These are phyloP conservation scores for Endotrypanum monterogeii DNA, from an alignment of 208 protist genomes.

Conservation along the genomic window DNA sequence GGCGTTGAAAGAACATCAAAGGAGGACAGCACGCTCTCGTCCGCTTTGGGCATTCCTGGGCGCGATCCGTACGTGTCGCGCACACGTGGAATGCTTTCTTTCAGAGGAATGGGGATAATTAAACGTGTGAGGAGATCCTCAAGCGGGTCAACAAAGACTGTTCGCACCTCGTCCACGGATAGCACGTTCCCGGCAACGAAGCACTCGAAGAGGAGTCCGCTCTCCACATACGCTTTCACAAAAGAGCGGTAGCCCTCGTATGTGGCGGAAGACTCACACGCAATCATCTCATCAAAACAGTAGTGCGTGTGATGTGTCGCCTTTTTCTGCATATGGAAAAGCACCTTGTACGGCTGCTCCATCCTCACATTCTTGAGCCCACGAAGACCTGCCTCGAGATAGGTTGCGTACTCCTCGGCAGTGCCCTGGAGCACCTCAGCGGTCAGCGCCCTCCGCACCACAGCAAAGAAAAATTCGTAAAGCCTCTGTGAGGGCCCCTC, in stretches of 20 bases:
- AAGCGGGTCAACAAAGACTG: slow-evolving; percentile 27
- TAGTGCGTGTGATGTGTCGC: slow-evolving; percentile 29
- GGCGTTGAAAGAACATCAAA: slow-evolving; percentile 51
- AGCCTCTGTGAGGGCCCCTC: slow-evolving; percentile 62
- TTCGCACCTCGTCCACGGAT: slow-evolving; percentile 33
- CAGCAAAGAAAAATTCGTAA: slow-evolving; percentile 43
- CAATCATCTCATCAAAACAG: slow-evolving; percentile 59
- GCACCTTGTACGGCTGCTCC: slow-evolving; percentile 53
- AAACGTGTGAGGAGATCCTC: slow-evolving; percentile 35
- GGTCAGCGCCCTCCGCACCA: slow-evolving; percentile 38
- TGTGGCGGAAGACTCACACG: slow-evolving; percentile 27
- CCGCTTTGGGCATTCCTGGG: background rate
- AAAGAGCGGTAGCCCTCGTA: slow-evolving; percentile 60
- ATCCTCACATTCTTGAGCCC: slow-evolving; percentile 29
- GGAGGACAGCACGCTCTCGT: slow-evolving; percentile 13
- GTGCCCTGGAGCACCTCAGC: slow-evolving; percentile 26
- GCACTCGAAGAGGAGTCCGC: slow-evolving; percentile 64
- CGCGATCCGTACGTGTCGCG: slow-evolving; percentile 54
- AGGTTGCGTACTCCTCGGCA: slow-evolving; percentile 48
- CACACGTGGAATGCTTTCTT: slow-evolving; percentile 42
- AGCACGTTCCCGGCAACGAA: slow-evolving; percentile 66
- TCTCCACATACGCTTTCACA: slow-evolving; percentile 47
- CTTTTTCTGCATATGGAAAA: slow-evolving; percentile 33
- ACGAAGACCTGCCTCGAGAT: slow-evolving; percentile 41
- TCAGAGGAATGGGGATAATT: slow-evolving; percentile 25